These are phyloP conservation scores for Gossypium arboreum DNA, from an alignment of 345 rosid species.

Conservation along the genomic window DNA sequence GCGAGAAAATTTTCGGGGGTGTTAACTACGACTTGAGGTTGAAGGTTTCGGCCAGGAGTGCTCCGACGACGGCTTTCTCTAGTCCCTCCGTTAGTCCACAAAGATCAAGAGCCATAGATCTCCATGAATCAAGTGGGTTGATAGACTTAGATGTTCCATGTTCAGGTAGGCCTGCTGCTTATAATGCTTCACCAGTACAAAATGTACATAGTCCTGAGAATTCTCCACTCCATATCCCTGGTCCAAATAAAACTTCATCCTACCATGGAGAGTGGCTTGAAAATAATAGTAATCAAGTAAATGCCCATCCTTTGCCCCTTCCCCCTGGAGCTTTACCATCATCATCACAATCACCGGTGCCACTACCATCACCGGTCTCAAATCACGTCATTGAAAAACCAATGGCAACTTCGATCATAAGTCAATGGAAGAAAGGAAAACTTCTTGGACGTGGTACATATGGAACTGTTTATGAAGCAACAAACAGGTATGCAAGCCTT, in stretches of 20 bases:
- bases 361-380: constrained; percentile 20
- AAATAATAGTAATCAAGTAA: constrained; percentile 16
- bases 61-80: constrained; percentile 49
- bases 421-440: constrained; percentile 70
- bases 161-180: constrained; percentile 17
- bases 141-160: constrained; percentile 25
- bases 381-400: constrained; percentile 28
- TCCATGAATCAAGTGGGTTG: constrained; percentile 15
- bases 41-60: constrained; percentile 41
- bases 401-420: constrained; percentile 21
- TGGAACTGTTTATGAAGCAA: constrained; percentile 65
- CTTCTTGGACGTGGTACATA: constrained; percentile 72
- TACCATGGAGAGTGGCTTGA: constrained; percentile 22
- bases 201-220: constrained; percentile 25
- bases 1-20: constrained; percentile 27
- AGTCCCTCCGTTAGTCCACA: constrained; percentile 48
- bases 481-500: constrained; percentile 39
- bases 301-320: constrained; percentile 62
- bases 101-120: constrained; percentile 25
- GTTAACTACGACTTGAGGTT: constrained; percentile 26
- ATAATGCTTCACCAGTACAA: constrained; percentile 18
- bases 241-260: constrained; percentile 18
- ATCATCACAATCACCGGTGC: constrained; percentile 13
- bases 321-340: constrained; percentile 45
- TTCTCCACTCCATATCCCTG: constrained; percentile 41